phyloP scores from a whole-genome alignment of 2,329 filamentous ascomycete genomes.

The Hypoxylon rubiginosum region DNA sequence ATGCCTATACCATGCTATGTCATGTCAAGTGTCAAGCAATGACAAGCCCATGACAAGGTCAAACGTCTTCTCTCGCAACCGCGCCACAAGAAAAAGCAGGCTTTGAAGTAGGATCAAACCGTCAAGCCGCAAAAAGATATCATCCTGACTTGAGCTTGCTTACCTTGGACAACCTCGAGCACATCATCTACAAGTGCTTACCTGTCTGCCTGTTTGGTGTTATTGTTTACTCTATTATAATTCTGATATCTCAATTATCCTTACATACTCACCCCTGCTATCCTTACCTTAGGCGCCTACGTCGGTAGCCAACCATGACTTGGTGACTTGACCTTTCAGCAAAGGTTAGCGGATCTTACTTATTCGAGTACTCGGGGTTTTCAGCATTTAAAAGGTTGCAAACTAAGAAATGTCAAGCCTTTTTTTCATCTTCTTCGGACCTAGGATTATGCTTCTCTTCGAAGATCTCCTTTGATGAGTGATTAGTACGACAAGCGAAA shows the following conservation, averaged over 20 bases:
- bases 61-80: background rate
- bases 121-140: conserved; percentile 1
- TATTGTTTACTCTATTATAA: background rate
- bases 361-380: background rate
- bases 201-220: background rate
- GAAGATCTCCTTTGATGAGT: background rate
- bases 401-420: background rate
- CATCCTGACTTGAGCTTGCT: background rate
- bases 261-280: background rate
- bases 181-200: conserved; percentile 4
- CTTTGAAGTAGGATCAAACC: background rate
- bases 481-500: conserved; percentile 10
- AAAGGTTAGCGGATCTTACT: background rate
- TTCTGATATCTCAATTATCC: background rate
- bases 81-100: conserved; percentile 2
- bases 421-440: background rate
- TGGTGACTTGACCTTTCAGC: background rate
- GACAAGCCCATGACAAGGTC: background rate
- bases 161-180: conserved; percentile 1
- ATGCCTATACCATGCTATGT: background rate
- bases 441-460: background rate
- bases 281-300: background rate
- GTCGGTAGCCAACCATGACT: background rate
- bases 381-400: background rate
- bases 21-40: background rate